Base-by-base conservation (phyloP, 371 early-diverging fungal genomes). In the Lichtheimia corymbifera region DNA sequence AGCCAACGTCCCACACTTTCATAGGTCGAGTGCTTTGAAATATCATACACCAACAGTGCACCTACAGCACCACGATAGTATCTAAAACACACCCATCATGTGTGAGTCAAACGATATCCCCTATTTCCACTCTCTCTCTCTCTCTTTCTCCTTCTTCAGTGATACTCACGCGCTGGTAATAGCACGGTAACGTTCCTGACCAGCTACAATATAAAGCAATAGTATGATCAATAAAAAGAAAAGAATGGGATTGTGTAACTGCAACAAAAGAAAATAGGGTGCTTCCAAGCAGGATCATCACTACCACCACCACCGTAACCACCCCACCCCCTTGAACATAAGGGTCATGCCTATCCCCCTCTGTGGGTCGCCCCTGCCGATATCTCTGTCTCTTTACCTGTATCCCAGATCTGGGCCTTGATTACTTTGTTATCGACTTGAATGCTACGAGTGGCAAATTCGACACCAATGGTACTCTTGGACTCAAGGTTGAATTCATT, bases 1-100 rank as follows among this genome's bases (percentile, higher is more conserved):
- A 99, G 85, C 99, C 99, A 99, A 51, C 96, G 91, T 56, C 86
- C 87, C 18, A 95, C 97, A 74, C 94, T 97, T 74, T 97, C 96
- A 70, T 96, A 97, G 14, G 98, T 96, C 15, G 82, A 74, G 68
- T 97, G 94, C 78, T 97, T 94, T 50, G 99, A 91, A 74, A 99
- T 96, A 80, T 99, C 99, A 73, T 99, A 99, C 14, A 99, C 99
- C 44, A 99, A 84, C 66, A 99, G 84, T 45, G 99, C 99, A 49
- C 99, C 99, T 12, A 94, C 93, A n/a, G 99, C 98, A 15, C 99
- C 99, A 71, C 99, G 96, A 78, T 99, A 99, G 82, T 99, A 99
- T 25, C 92, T 92, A 64, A 13, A 27, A 22, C 22, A 22, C 45
- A 59, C 7, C 13, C 30, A 35, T 35, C 35, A 35, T 35, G 47